These are phyloP conservation scores for Penicillium rolfsii DNA, from an alignment of 2,329 filamentous ascomycete genomes.

Conservation along the genomic window DNA sequence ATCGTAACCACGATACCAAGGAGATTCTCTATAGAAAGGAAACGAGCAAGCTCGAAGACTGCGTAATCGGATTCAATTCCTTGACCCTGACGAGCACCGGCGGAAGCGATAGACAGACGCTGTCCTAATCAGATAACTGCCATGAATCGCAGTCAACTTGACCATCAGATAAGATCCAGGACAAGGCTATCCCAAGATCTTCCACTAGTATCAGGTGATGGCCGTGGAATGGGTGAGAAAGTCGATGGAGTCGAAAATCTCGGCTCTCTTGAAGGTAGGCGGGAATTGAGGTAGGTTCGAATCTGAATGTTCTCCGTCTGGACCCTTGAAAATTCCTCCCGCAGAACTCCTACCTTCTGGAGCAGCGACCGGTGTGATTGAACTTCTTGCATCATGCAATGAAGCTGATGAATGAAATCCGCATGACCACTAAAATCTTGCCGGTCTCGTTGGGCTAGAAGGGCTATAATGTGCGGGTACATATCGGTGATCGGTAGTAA, in stretches of 20 bases:
- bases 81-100: too few species aligned
- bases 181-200: constrained; percentile 34
- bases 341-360: constrained; percentile 24
- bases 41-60: too few species aligned
- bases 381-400: constrained; percentile 28
- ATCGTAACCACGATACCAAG: too few species aligned
- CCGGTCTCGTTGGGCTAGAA: constrained; percentile 18
- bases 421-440: neutral
- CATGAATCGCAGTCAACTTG: neutral
- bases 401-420: constrained; percentile 30
- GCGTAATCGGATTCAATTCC: too few species aligned
- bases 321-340: constrained; percentile 29
- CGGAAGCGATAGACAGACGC: too few species aligned
- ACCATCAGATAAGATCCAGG: constrained; percentile 29
- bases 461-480: constrained; percentile 20
- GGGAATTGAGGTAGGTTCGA: constrained; percentile 24
- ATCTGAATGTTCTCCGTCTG: constrained; percentile 31
- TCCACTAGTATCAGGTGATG: constrained; percentile 20
- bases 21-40: too few species aligned
- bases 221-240: constrained; percentile 14
- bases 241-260: constrained; percentile 11
- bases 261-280: constrained; percentile 16
- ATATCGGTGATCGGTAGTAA: constrained; percentile 16
- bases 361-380: constrained; percentile 26
- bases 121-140: neutral